Evolutionary conservation across 1,284 basidiomycete genomes (phyloP).

Genomic region (Ganoderma sinense): DNA sequence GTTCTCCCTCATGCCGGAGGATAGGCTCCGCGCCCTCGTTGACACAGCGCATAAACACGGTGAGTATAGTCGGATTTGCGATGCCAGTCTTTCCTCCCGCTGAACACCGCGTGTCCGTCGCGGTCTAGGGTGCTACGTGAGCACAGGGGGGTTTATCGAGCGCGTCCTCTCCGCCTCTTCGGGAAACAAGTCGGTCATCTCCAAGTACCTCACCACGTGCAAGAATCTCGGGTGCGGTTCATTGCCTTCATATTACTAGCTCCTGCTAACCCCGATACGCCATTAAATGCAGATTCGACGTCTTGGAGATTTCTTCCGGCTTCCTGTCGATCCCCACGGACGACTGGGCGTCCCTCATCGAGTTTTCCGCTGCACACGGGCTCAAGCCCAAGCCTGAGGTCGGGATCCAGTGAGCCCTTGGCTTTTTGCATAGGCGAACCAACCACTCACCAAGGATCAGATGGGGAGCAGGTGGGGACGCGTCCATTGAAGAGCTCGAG

Average conservation of each 20-base stretch:
- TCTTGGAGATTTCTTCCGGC: conserved; percentile 53
- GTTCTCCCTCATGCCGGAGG: conserved; percentile 53
- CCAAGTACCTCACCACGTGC: conserved; percentile 49
- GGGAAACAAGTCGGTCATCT: conserved; percentile 44
- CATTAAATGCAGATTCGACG: conserved; percentile 50
- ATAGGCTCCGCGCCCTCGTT: conserved; percentile 46
- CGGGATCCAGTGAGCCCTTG: conserved; percentile 43
- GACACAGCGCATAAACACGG: conserved; percentile 51
- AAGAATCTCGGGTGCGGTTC: conserved; percentile 46
- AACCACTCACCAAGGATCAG: conserved; percentile 21
- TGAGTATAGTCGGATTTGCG: conserved; percentile 13
- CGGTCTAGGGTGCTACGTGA: conserved; percentile 44
- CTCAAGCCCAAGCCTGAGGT: conserved; percentile 56
- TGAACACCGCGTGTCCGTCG: background rate
- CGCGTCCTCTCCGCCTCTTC: conserved; percentile 48
- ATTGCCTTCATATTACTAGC: background rate
- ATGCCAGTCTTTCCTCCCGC: background rate
- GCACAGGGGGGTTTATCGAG: conserved; percentile 54
- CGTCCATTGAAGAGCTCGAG: conserved; percentile 48
- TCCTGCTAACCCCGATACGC: too few species aligned
- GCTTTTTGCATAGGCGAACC: background rate
- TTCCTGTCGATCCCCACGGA: conserved; percentile 55
- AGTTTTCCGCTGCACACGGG: conserved; percentile 48
- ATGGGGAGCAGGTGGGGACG: conserved; percentile 54
- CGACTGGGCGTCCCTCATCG: conserved; percentile 51